phyloP scores from a whole-genome alignment of 805 yeast genomes.

The Ogataea pini region DNA sequence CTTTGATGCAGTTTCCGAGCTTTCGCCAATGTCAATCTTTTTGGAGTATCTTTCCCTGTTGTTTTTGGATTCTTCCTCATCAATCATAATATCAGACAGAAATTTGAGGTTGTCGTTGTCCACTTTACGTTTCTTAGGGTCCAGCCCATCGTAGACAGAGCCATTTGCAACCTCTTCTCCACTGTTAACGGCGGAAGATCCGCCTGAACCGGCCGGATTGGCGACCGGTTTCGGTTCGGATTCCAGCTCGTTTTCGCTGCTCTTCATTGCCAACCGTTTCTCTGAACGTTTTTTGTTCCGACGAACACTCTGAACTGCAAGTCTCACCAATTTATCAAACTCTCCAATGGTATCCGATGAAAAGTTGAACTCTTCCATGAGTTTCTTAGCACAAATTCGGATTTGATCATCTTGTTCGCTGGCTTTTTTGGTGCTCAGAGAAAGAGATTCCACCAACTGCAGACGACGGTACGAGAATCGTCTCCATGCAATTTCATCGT shows the following conservation, averaged over 20 bases:
- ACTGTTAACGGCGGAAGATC: neutral
- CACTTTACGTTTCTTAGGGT: conserved; percentile 9
- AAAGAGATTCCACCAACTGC: conserved; percentile 79
- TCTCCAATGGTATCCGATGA: conserved; percentile 59
- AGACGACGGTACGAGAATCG: conserved; percentile 86
- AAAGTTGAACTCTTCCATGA: conserved; percentile 78
- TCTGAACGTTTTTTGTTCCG: conserved; percentile 76
- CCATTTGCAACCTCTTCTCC: neutral
- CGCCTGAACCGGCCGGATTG: neutral
- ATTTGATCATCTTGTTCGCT: conserved; percentile 90
- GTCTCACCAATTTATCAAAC: conserved; percentile 86
- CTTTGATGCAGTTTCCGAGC: conserved; percentile 37
- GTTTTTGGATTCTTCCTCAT: conserved; percentile 34
- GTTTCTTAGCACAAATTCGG: conserved; percentile 69
- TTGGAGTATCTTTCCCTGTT: conserved; percentile 19
- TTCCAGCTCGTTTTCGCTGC: conserved; percentile 11
- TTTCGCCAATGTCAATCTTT: conserved; percentile 21
- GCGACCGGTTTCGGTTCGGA: neutral
- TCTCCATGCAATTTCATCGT: conserved; percentile 85
- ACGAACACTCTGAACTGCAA: conserved; percentile 91
- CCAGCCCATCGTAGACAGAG: neutral
- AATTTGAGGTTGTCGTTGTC: conserved; percentile 26
- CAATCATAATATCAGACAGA: conserved; percentile 28
- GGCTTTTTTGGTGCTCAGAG: conserved; percentile 67
- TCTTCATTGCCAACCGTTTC: conserved; percentile 37